Evolutionary conservation across 805 yeast genomes (phyloP).

Genomic region (Yarrowia yakushimensis): DNA sequence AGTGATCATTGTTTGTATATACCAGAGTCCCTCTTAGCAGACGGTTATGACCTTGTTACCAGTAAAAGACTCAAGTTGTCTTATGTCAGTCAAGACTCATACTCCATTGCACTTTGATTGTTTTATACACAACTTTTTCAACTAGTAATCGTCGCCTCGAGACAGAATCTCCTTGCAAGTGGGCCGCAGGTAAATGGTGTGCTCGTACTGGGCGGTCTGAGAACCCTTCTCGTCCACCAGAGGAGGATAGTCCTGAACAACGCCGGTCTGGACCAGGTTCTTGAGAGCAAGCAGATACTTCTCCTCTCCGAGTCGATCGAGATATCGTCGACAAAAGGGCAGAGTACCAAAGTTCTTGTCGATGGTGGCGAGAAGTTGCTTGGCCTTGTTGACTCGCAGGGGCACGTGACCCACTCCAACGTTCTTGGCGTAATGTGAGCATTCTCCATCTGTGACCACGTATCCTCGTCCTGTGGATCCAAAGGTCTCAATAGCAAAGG

Average conservation of each 20-base stretch:
- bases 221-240: conserved; percentile 76
- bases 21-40: too few species aligned
- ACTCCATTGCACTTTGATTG: too few species aligned
- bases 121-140: background rate
- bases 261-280: conserved; percentile 76
- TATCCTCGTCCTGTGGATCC: conserved; percentile 96
- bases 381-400: conserved; percentile 62
- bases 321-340: conserved; percentile 94
- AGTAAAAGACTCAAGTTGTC: too few species aligned
- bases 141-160: conserved; percentile 85
- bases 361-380: conserved; percentile 62
- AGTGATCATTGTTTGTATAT: too few species aligned
- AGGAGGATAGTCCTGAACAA: conserved; percentile 94
- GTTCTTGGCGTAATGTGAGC: conserved; percentile 83
- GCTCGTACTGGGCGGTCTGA: conserved; percentile 96
- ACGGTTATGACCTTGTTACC: too few species aligned
- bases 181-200: conserved; percentile 86
- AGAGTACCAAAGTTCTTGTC: conserved; percentile 84
- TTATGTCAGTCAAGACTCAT: too few species aligned
- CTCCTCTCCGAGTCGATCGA: conserved; percentile 88
- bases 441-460: conserved; percentile 82
- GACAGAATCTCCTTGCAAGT: conserved; percentile 92
- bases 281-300: conserved; percentile 85
- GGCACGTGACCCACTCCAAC: conserved; percentile 50
- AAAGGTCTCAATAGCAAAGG: conserved; percentile 96